phyloP scores from a whole-genome alignment of 139 green algal species.

The Coelastrella sp. region DNA sequence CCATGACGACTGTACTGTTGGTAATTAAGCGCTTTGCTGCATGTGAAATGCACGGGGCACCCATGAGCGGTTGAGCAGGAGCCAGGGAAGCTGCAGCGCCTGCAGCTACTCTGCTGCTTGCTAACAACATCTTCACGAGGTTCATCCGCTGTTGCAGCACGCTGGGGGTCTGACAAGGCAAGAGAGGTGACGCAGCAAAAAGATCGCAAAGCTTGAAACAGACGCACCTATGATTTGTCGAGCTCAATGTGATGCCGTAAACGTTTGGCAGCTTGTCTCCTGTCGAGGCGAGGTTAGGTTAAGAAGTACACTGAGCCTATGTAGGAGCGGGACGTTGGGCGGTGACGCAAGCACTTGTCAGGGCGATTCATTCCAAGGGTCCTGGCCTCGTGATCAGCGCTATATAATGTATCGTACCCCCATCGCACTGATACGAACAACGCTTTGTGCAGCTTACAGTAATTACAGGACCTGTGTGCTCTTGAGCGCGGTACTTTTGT shows the following conservation, averaged over 20 bases:
- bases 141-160: neutral
- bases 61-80: neutral
- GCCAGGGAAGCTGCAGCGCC: slow-evolving; percentile 1
- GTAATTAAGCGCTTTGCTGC: neutral
- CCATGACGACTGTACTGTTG: slow-evolving; percentile 8
- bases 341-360: neutral
- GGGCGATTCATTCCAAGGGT: neutral
- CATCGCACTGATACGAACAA: too few relatives aligned
- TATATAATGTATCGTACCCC: too few relatives aligned
- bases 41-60: neutral
- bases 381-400: neutral
- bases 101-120: neutral
- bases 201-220: neutral
- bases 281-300: neutral
- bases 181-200: neutral
- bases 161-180: neutral
- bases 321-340: neutral
- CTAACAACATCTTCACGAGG: neutral
- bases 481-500: too few relatives aligned
- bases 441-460: too few relatives aligned
- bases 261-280: neutral
- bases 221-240: neutral
- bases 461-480: too few relatives aligned
- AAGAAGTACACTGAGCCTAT: neutral
- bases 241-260: too few relatives aligned